phyloP scores from a whole-genome alignment of 148 eudicot species.

The Cornus florida region DNA sequence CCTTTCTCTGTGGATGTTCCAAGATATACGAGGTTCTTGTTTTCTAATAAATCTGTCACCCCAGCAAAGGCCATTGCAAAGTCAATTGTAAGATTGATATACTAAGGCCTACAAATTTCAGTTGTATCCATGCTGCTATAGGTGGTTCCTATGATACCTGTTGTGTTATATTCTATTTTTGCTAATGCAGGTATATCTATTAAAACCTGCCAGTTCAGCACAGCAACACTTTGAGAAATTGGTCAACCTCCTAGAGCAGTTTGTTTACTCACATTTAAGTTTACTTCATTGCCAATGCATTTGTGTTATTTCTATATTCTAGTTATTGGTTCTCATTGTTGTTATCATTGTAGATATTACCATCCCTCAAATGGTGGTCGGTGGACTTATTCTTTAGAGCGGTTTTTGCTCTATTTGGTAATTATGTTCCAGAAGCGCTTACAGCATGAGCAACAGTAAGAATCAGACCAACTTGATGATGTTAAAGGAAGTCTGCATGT shows the following conservation, averaged over 20 bases:
- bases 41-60: slow-evolving; percentile 70
- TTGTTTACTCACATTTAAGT: slow-evolving; percentile 37
- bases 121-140: neutral
- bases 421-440: slow-evolving; percentile 77
- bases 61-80: slow-evolving; percentile 95
- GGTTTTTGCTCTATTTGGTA: slow-evolving; percentile 81
- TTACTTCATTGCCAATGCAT: slow-evolving; percentile 9
- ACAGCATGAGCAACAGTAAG: slow-evolving; percentile 79
- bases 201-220: slow-evolving; percentile 75
- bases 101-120: neutral
- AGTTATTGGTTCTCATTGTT: slow-evolving; percentile 11
- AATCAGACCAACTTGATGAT: neutral
- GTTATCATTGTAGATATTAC: slow-evolving; percentile 61
- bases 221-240: slow-evolving; percentile 72
- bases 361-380: slow-evolving; percentile 99
- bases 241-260: slow-evolving; percentile 97
- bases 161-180: slow-evolving; percentile 5
- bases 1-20: slow-evolving; percentile 93
- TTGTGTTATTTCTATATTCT: slow-evolving; percentile 1
- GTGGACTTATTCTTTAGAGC: slow-evolving; percentile 89
- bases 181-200: slow-evolving; percentile 72
- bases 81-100: slow-evolving; percentile 71
- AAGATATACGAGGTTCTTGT: slow-evolving; percentile 88
- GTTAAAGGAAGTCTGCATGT: neutral
- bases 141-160: neutral